phyloP scores from a whole-genome alignment of 2,329 filamentous ascomycete genomes.

The Xylaria polymorpha region DNA sequence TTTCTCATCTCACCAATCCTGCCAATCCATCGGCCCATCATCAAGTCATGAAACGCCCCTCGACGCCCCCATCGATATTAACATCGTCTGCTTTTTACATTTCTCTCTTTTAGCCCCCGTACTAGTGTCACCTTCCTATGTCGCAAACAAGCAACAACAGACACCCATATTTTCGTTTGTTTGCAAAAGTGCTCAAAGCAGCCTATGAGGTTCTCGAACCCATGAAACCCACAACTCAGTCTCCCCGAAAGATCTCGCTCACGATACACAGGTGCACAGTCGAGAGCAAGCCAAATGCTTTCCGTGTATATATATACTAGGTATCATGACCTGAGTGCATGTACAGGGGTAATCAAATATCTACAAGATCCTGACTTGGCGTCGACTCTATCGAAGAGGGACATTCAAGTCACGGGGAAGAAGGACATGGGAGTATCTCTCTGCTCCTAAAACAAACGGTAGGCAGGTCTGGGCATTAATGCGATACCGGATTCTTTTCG shows the following conservation, averaged over 20 bases:
- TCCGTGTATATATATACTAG: conserved; percentile 19
- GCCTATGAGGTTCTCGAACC: too few relatives aligned
- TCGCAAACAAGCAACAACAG: not conserved
- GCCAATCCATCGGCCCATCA: conserved; percentile 5
- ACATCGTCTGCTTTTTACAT: not conserved
- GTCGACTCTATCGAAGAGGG: conserved; percentile 4
- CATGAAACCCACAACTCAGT: not conserved
- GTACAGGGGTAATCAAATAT: conserved; percentile 31
- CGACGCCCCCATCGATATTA: not conserved
- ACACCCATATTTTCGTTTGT: not conserved
- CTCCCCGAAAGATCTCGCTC: not conserved
- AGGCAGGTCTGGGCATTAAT: conserved; percentile 20
- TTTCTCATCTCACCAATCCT: conserved; percentile 10
- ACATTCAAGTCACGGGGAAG: not conserved
- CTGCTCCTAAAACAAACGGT: not conserved
- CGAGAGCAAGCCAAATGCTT: not conserved
- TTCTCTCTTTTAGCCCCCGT: not conserved
- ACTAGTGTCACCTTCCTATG: not conserved
- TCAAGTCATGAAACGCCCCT: conserved; percentile 19
- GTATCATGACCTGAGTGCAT: conserved; percentile 16
- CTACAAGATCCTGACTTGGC: conserved; percentile 22
- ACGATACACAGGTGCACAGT: not conserved
- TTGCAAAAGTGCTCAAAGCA: not conserved
- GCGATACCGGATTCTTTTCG: conserved; percentile 10
- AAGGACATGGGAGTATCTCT: not conserved